Evolutionary conservation across 768 basidiomycete species (phyloP), one percentile per base, ranked within the genome.

Genomic region (Suillus placidus): DNA sequence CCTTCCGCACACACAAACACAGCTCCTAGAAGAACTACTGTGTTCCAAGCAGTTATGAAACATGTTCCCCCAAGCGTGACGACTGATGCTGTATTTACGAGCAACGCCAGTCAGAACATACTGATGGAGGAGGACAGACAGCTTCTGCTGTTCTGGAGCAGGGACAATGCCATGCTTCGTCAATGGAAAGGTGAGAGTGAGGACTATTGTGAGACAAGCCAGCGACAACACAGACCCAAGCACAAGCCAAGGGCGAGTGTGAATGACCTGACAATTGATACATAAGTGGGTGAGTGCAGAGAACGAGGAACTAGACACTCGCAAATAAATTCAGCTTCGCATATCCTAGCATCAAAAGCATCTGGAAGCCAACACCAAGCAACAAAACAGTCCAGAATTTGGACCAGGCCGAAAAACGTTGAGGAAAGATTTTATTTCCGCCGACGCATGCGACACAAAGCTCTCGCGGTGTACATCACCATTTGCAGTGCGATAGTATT

Each of bases 301-400:
- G 26, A 40, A 58, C 2, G 8, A 18, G 2, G 13, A 37, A 23
- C 5, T 60, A 14, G 43, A 40, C 43, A 77, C 88, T 70, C 71
- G 91, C 90, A 67, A 85, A 87, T 37, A 87, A 85, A 72, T 91
- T 92, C 49, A 89, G n/a, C 55, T 81, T 77, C 23, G 85, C 69
- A 67, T 84, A 88, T 5, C 80, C 80, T 54, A 79, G 71, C 3
- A 86, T 78, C 7, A 92, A 76, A 3, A 80, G 78, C 2, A 74
- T 78, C 67, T 90, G 85, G 3, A 84, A 68, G 8, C 75, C 82
- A 4, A 82, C 68, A 2, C 81, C 78, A 13, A 87, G 68, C 10
- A 81, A 56, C 43, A 91, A 69, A 1, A 87, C 82, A 0, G 88
- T 68, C 86, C 89, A 92, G 71, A 93, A 89, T 64, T 86, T 85